phyloP scores from a whole-genome alignment of 805 yeast genomes.

The Candida chauliodis region DNA sequence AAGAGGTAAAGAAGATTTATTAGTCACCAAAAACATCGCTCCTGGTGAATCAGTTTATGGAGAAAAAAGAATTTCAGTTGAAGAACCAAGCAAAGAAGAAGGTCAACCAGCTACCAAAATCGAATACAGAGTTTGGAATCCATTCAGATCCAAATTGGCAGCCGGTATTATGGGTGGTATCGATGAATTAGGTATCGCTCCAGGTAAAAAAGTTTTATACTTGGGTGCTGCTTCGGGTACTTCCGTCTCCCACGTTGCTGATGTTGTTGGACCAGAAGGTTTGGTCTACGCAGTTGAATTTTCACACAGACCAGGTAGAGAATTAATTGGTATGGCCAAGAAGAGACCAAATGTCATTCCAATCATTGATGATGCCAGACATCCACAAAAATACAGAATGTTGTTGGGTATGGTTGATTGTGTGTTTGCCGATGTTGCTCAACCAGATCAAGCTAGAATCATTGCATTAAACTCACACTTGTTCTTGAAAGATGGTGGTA shows the following conservation, averaged over 20 bases:
- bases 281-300: constrained; percentile 98
- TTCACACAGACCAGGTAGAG: constrained; percentile 99
- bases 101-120: constrained; percentile 87
- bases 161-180: constrained; percentile 99
- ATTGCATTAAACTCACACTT: constrained; percentile 97
- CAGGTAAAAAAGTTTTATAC: constrained; percentile 96
- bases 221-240: constrained; percentile 99
- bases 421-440: constrained; percentile 99
- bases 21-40: constrained; percentile 93
- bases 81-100: constrained; percentile 87
- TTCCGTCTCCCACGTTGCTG: constrained; percentile 96
- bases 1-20: constrained; percentile 98
- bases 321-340: constrained; percentile 98
- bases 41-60: constrained; percentile 99
- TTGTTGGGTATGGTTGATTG: constrained; percentile 97
- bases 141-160: constrained; percentile 98
- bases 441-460: constrained; percentile 99
- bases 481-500: constrained; percentile 98
- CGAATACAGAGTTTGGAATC: constrained; percentile 99
- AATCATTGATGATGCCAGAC: constrained; percentile 99
- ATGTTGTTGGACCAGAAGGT: constrained; percentile 99
- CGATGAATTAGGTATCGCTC: constrained; percentile 94
- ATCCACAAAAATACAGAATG: constrained; percentile 99
- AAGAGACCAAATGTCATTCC: constrained; percentile 99
- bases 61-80: constrained; percentile 92